Percentiles rank a stretch among this genome's conserved stretches.
These are phyloP conservation scores for Malus orientalis DNA, from an alignment of 306 rosid genomes.

Conservation along the genomic window DNA sequence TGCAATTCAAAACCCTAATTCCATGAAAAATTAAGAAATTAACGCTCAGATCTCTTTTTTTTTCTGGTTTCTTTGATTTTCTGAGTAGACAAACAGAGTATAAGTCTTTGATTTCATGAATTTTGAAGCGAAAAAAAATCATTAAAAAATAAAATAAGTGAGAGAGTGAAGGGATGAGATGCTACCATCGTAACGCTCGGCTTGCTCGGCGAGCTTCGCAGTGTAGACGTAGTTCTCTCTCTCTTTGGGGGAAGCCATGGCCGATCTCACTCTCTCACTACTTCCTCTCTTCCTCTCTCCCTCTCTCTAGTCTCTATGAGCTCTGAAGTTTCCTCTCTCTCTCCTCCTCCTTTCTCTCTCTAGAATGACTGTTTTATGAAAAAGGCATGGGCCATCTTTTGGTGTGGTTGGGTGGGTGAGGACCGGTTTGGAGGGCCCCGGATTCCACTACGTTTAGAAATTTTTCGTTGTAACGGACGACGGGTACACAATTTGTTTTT, in stretches of 20 bases:
- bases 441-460: too few relatives aligned
- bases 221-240: constrained; percentile 47
- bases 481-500: too few relatives aligned
- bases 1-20: constrained; percentile 1
- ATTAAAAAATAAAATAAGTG: background rate
- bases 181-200: constrained; percentile 56
- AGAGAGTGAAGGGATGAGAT: background rate
- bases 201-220: constrained; percentile 69
- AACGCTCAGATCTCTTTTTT: background rate
- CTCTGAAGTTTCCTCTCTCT: background rate
- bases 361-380: too few relatives aligned
- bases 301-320: background rate
- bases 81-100: background rate
- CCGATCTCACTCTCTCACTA: constrained; percentile 12
- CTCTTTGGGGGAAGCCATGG: constrained; percentile 42
- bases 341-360: background rate
- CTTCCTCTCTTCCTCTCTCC: background rate
- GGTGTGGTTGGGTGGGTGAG: constrained; percentile 5
- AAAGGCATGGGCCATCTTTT: background rate
- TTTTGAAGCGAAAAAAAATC: background rate
- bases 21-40: background rate
- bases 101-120: background rate
- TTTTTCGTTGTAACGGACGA: too few relatives aligned
- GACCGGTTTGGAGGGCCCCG: background rate
- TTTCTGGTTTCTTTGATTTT: background rate